Conservation (phyloP, 1,139 yeast genomes). For the Blastobotrys indianensis region DNA sequence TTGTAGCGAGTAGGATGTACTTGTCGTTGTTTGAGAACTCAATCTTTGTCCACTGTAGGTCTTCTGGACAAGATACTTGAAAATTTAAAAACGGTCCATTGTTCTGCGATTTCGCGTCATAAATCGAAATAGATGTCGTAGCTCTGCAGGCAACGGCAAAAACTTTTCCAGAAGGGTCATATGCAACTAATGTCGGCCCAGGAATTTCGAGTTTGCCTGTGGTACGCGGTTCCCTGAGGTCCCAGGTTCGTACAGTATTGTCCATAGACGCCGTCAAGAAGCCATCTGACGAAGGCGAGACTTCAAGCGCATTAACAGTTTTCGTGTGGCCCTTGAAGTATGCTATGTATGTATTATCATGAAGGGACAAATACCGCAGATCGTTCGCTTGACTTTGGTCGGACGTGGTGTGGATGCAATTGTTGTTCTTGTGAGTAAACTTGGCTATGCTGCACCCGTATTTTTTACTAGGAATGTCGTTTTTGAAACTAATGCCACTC, state of each 20-base stretch:
- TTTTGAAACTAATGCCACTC: slow-evolving; percentile 23
- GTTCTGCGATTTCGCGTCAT: slow-evolving; percentile 54
- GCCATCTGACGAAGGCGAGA: slow-evolving; percentile 65
- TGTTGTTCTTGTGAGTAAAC: slow-evolving; percentile 70
- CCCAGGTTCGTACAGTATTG: slow-evolving; percentile 83
- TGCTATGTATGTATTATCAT: slow-evolving; percentile 72
- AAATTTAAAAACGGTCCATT: slow-evolving; percentile 48
- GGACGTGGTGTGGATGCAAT: slow-evolving; percentile 70
- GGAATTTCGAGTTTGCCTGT: slow-evolving; percentile 59
- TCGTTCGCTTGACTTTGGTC: slow-evolving; percentile 59
- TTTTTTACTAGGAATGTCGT: slow-evolving; percentile 72
- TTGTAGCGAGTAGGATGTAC: slow-evolving; percentile 59
- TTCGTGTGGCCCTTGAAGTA: slow-evolving; percentile 85
- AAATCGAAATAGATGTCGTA: slow-evolving; percentile 48
- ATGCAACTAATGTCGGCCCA: slow-evolving; percentile 54
- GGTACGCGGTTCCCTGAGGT: slow-evolving; percentile 42
- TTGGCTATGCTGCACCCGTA: slow-evolving; percentile 87
- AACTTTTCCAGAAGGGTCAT: slow-evolving; percentile 79
- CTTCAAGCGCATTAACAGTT: slow-evolving; percentile 64
- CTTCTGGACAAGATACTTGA: slow-evolving; percentile 34
- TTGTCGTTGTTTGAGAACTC: slow-evolving; percentile 86
- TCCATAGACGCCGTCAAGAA: slow-evolving; percentile 71
- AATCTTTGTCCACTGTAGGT: slow-evolving; percentile 53
- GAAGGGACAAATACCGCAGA: slow-evolving; percentile 62
- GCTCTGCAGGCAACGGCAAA: slow-evolving; percentile 62